A percentile compares a stretch with the other conserved stretches of the same genome.
Conservation (phyloP, 176 grass and related monocot genomes). For the Eleusine coracana region DNA sequence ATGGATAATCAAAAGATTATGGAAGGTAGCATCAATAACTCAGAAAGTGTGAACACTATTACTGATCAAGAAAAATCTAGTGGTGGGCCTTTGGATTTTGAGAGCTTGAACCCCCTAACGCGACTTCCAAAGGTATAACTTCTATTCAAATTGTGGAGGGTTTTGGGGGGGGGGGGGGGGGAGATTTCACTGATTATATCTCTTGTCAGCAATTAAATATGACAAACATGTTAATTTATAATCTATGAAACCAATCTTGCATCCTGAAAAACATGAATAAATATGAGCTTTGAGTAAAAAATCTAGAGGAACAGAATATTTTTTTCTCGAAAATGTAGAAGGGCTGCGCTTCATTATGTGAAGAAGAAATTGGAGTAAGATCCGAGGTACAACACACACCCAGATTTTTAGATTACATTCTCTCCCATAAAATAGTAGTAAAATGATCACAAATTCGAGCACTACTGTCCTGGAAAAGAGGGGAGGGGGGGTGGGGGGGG, state of each 20-base stretch:
- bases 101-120: constrained; percentile 68
- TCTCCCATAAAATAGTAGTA: no score
- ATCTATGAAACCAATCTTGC: neutral
- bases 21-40: constrained; percentile 35
- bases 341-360: no score
- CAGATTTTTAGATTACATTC: no score
- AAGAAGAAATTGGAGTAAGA: no score
- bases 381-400: no score
- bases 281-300: neutral
- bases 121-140: constrained; percentile 72
- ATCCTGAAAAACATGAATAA: constrained; percentile 16
- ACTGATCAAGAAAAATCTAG: constrained; percentile 55
- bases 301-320: neutral
- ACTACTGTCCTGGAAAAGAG: no score
- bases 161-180: neutral
- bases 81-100: constrained; percentile 57
- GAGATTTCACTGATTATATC: neutral
- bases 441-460: no score
- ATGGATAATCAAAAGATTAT: constrained; percentile 18
- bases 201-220: neutral
- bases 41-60: constrained; percentile 39
- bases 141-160: neutral
- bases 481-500: no score
- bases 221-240: neutral
- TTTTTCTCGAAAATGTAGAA: no score